A percentile compares a stretch with the other conserved stretches of the same genome.
These are phyloP conservation scores for Oxytropis ochrocephala DNA, from an alignment of 306 rosid genomes.

Conservation along the genomic window DNA sequence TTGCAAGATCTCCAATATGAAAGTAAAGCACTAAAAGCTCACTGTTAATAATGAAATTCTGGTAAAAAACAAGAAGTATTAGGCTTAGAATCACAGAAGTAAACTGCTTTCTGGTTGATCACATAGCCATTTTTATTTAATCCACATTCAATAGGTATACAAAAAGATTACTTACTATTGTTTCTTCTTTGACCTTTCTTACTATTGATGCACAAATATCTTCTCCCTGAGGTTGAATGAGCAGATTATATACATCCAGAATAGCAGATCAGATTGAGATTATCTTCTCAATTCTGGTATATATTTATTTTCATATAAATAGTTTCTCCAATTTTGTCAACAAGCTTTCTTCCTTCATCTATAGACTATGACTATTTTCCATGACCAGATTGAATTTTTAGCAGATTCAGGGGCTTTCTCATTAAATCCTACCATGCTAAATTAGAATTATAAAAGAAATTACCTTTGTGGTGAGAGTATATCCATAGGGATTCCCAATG, in stretches of 20 bases:
- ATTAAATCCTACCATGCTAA: not conserved
- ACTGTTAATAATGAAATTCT: not conserved
- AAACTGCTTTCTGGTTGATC: not conserved
- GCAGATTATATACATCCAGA: conserved; percentile 7
- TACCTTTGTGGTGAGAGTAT: conserved; percentile 90
- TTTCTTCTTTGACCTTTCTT: conserved; percentile 91
- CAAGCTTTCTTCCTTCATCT: no score
- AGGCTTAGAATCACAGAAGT: conserved; percentile 2
- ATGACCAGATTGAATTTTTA: not conserved
- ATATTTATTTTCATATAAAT: no score
- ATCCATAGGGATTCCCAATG: conserved; percentile 96
- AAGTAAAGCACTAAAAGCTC: conserved; percentile 9
- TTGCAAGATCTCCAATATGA: not conserved
- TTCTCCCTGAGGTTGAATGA: conserved; percentile 60
- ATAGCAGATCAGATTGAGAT: no score
- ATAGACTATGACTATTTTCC: no score
- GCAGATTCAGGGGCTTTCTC: conserved; percentile 2
- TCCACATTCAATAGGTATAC: not conserved
- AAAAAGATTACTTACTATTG: conserved; percentile 55
- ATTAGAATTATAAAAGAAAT: conserved; percentile 8
- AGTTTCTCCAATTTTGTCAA: no score
- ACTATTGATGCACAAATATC: conserved; percentile 66
- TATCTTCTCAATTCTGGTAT: no score
- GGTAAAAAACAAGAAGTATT: conserved; percentile 7
- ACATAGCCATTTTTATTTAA: not conserved